Base-by-base conservation (phyloP, 306 rosid species). In the Corylus americana region DNA sequence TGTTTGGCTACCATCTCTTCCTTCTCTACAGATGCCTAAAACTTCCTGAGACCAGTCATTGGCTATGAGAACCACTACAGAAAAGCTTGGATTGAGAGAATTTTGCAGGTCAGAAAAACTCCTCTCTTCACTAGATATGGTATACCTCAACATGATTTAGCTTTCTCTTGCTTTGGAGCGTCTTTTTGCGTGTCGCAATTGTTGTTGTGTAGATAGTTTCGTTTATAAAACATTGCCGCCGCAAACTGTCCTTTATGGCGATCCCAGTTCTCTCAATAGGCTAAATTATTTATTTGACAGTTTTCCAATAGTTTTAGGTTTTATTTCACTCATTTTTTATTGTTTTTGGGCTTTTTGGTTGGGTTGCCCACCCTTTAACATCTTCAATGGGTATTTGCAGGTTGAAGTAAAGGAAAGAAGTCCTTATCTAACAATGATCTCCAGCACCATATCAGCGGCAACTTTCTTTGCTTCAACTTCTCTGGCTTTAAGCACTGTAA, bases 401-500 rank as follows among this genome's bases (percentile, higher is more conserved):
- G 45, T 63, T 63, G 70, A 31, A 31, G n/a, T 16, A 27, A 63
- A 63, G 70, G 20, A 31, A 63, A 63, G 70, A 63, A 35, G 45
- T 14, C 45, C 70, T 25, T 63, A 45, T 31, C 20, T 31, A 63
- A 31, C n/a, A 29, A 45, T 63, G 70, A 14, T 31, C n/a, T 63
- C 70, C 45, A 63, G 70, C 70, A 31, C 45, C 70, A 31, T 63
- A 29, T 31, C 70, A 63, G 22, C 45, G 2, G 70, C 70, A 63
- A 63, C 70, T 63, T 63, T 63, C 70, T 63, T 63, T 31, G 70
- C 70, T 14, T 63, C 70, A 29, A 63, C 20, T n/a, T 63, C 70
- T 35, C 70, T 31, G 70, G 70, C 45, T 63, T 63, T 63, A 14
- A 13, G 70, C 70, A 13, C 70, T 63, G 11, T 31, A 27, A 63